Base-by-base conservation (phyloP, 345 rosid genomes). In the Sonneratia caseolaris region DNA sequence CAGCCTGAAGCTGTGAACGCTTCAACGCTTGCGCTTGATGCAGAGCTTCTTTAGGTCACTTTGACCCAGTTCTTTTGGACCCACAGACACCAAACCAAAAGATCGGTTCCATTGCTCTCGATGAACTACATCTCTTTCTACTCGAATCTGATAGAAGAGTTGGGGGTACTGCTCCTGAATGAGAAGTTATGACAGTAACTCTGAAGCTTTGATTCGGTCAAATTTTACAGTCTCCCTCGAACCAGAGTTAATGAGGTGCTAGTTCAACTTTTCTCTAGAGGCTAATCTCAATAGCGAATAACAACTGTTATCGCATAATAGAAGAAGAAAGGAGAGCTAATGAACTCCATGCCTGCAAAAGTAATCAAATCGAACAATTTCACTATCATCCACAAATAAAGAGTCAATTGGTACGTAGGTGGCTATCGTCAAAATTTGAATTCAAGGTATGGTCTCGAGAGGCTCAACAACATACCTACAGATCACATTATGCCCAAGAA, bases 111-210 rank as follows among this genome's bases (percentile, higher is more conserved):
- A 0, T 91, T 94, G 76, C 77, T 88, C 18, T 83, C 91, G 79
- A 88, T 94, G 96, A 94, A 94, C 76, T 94, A 90, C 35, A 86
- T 87, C 73, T 86, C 93, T 18, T 91, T 82, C 80, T 94, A 91
- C 70, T 57, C 77, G 15, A 94, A 94, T 79, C 84, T 94, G 71
- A 71, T 94, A 13, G 93, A 92, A 87, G 87, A 51, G 71, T 35
- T 86, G n/a, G 84, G 91, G 98, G 98, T 66, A 85, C 89, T 14
- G 83, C 89, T 73, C 82, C 84, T 18, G 75, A 81, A 81, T 93
- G 92, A 72, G 97, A 94, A 76, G 88, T 79, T 91, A 96, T 77
- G 71, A 81, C 79, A 84, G 65, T 62, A 94, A 94, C 86, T 76
- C 68, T 7, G 93, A 91, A 76, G 98, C 96, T 73, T 74, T 91